Evolutionary conservation across 208 protist species (phyloP).

Genomic region (Leishmania braziliensis): DNA sequence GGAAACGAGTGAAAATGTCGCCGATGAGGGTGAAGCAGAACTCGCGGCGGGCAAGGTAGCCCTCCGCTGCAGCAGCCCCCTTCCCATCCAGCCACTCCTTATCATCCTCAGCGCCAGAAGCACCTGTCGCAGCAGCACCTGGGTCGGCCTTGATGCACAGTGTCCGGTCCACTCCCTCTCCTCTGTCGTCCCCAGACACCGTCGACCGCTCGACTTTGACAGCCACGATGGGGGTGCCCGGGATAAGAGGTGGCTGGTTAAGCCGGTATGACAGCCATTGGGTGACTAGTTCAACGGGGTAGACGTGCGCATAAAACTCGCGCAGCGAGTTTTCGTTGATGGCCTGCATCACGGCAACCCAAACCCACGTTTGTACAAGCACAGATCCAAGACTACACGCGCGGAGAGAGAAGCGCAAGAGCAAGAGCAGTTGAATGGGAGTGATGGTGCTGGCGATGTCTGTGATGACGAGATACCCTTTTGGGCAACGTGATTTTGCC

Average conservation of each 20-base stretch:
- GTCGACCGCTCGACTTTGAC: background rate
- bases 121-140: background rate
- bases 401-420: background rate
- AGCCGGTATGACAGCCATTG: constrained; percentile 82
- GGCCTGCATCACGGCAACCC: constrained; percentile 24
- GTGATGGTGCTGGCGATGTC: background rate
- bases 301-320: constrained; percentile 92
- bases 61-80: constrained; percentile 36
- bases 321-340: constrained; percentile 72
- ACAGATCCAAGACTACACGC: background rate
- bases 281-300: constrained; percentile 78
- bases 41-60: constrained; percentile 82
- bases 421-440: background rate
- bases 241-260: background rate
- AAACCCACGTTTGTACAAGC: background rate
- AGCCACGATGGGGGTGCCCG: background rate
- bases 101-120: background rate
- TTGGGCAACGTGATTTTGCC: background rate
- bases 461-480: background rate
- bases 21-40: constrained; percentile 92
- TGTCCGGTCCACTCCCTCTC: background rate
- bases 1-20: constrained; percentile 88
- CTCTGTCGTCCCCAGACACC: background rate
- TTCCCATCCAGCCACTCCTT: constrained; percentile 6
- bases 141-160: background rate